These are phyloP conservation scores for Trametes cubensis DNA, from an alignment of 768 basidiomycete species.

Conservation along the genomic window DNA sequence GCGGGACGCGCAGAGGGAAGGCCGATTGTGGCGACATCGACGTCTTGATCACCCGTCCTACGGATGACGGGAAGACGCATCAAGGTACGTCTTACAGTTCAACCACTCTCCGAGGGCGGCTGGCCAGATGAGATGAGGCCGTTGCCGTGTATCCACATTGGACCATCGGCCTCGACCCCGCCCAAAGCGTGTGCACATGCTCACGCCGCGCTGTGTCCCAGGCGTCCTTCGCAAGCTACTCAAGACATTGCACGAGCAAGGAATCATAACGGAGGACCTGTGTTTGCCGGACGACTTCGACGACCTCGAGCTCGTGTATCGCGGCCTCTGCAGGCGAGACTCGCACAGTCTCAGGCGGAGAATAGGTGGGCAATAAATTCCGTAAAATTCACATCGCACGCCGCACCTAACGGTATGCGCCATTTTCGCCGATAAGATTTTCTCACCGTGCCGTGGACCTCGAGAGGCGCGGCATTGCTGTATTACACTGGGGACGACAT, in stretches of 20 bases:
- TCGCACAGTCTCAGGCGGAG: constrained; percentile 57
- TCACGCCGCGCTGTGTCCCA: constrained; percentile 30
- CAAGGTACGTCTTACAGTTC: constrained; percentile 45
- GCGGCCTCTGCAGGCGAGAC: constrained; percentile 65
- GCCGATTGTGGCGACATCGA: constrained; percentile 90
- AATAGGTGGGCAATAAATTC: constrained; percentile 49
- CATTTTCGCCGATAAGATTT: constrained; percentile 53
- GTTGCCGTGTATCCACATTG: too few relatives aligned
- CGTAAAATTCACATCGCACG: not conserved
- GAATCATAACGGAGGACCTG: constrained; percentile 81
- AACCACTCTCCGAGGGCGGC: too few relatives aligned
- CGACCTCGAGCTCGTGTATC: constrained; percentile 77
- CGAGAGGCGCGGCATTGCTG: constrained; percentile 82
- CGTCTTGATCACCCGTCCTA: constrained; percentile 78
- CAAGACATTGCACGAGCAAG: constrained; percentile 51
- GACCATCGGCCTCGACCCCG: not conserved
- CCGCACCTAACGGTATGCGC: not conserved
- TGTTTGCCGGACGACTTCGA: constrained; percentile 66
- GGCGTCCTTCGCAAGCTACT: constrained; percentile 67
- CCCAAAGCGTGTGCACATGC: not conserved
- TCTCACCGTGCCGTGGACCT: constrained; percentile 76
- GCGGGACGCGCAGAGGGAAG: constrained; percentile 58
- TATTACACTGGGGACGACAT: constrained; percentile 97
- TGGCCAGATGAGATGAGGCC: too few relatives aligned
- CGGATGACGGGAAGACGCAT: constrained; percentile 75